Conservation (phyloP, 176 grass and related monocot species). For the Phragmites australis region DNA sequence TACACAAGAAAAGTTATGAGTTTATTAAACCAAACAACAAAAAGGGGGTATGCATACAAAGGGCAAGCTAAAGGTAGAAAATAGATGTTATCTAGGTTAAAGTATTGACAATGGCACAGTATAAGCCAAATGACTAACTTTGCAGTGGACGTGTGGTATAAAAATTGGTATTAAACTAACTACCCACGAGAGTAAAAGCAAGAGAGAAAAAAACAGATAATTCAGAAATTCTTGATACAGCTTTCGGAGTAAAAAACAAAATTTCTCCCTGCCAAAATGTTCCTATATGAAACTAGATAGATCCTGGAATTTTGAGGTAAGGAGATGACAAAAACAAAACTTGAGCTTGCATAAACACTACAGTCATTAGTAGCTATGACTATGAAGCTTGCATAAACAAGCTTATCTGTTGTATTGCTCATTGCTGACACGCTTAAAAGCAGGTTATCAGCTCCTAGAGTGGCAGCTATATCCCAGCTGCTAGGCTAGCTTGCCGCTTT, state of each 20-base stretch:
- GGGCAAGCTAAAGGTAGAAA: neutral
- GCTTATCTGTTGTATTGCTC: neutral
- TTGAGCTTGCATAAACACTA: neutral
- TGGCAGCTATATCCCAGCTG: neutral
- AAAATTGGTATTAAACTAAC: neutral
- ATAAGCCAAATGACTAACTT: neutral
- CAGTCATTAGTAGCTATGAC: neutral
- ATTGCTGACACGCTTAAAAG: neutral
- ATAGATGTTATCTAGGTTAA: neutral
- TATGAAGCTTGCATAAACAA: neutral
- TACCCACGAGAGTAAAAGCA: neutral
- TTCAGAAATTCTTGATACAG: neutral
- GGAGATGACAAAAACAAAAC: neutral
- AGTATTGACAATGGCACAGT: neutral
- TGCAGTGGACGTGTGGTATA: neutral
- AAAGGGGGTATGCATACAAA: neutral
- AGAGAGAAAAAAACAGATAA: neutral
- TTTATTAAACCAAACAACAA: neutral
- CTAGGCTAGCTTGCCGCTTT: neutral
- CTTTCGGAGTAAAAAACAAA: neutral
- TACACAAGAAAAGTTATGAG: constrained; percentile 20
- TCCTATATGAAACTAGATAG: neutral
- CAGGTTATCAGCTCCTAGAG: neutral
- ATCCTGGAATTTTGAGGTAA: neutral
- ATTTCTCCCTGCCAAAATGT: neutral